Evolutionary conservation across 1,284 basidiomycete species (phyloP).

Genomic region (Phlebopus sp.): DNA sequence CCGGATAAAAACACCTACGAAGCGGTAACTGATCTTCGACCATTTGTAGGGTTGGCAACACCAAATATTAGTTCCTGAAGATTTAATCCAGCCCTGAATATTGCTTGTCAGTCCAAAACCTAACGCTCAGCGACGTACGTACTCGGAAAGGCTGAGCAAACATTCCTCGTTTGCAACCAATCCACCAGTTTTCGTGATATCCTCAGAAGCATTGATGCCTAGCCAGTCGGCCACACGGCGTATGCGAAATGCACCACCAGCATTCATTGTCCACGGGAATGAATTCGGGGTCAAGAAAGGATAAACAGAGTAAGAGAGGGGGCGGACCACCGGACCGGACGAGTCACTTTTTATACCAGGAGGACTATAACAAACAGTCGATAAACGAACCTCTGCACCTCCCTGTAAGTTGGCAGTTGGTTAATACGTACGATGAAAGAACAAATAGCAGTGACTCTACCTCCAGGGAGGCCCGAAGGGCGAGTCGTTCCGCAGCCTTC

Average conservation of each 20-base stretch:
- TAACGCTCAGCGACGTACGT: background rate
- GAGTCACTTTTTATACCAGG: conserved; percentile 24
- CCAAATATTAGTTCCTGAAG: conserved; percentile 15
- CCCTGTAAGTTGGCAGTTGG: conserved; percentile 10
- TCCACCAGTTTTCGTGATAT: conserved; percentile 37
- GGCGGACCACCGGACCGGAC: conserved; percentile 28
- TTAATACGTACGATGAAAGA: background rate
- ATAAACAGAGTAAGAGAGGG: conserved; percentile 53
- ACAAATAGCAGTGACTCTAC: conserved; percentile 33
- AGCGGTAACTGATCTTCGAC: conserved; percentile 38
- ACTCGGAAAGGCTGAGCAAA: conserved; percentile 35
- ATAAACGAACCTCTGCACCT: conserved; percentile 13
- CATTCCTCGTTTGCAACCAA: conserved; percentile 34
- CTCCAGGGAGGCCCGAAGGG: conserved; percentile 48
- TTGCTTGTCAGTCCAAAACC: conserved; percentile 12
- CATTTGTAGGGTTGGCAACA: conserved; percentile 1
- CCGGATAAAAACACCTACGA: conserved; percentile 39
- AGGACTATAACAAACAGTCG: conserved; percentile 39
- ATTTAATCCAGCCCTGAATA: conserved; percentile 15
- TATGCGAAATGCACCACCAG: conserved; percentile 51
- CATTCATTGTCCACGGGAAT: conserved; percentile 46
- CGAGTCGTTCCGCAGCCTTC: conserved; percentile 49
- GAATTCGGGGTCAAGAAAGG: conserved; percentile 55
- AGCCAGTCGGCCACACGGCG: conserved; percentile 63
- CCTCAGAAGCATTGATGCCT: conserved; percentile 32